phyloP scores from a whole-genome alignment of 345 rosid species.

The Lepidium didymum region DNA sequence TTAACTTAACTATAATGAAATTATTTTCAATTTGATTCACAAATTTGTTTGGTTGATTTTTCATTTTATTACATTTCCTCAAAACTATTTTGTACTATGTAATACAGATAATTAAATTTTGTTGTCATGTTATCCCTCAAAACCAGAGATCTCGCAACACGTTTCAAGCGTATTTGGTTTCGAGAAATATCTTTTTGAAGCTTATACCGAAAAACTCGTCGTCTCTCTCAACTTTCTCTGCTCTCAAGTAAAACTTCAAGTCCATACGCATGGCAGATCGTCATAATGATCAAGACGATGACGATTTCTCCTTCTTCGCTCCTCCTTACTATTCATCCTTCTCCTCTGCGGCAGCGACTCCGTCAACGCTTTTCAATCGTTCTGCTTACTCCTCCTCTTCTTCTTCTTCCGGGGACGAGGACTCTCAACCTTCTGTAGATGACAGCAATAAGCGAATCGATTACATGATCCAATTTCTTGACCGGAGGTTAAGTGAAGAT shows the following conservation, averaged over 20 bases:
- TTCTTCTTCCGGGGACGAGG: constrained; percentile 41
- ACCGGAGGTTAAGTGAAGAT: constrained; percentile 50
- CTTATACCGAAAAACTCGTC: neutral
- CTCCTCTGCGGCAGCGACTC: constrained; percentile 20
- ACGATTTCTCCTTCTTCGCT: constrained; percentile 28
- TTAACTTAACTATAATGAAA: too few relatives aligned
- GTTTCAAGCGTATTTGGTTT: constrained; percentile 9
- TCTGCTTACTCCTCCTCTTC: constrained; percentile 43
- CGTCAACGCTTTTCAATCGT: constrained; percentile 63
- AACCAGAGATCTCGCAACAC: neutral
- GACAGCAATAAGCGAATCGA: constrained; percentile 73
- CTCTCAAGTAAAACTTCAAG: constrained; percentile 18
- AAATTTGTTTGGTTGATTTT: too few relatives aligned
- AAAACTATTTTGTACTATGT: too few relatives aligned
- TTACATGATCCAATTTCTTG: constrained; percentile 84
- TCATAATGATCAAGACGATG: constrained; percentile 16
- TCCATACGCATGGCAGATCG: constrained; percentile 25
- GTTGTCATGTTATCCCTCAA: neutral
- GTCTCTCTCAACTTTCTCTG: constrained; percentile 9
- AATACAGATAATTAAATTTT: too few relatives aligned
- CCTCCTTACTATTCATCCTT: constrained; percentile 15
- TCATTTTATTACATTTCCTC: too few relatives aligned
- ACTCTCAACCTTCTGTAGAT: constrained; percentile 39
- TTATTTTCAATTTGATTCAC: too few relatives aligned
- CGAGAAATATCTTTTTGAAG: neutral